Percentiles rank a stretch among this genome's conserved stretches.
phyloP scores from a whole-genome alignment of 2,329 filamentous ascomycete species.

The Arachnopeziza araneosa region DNA sequence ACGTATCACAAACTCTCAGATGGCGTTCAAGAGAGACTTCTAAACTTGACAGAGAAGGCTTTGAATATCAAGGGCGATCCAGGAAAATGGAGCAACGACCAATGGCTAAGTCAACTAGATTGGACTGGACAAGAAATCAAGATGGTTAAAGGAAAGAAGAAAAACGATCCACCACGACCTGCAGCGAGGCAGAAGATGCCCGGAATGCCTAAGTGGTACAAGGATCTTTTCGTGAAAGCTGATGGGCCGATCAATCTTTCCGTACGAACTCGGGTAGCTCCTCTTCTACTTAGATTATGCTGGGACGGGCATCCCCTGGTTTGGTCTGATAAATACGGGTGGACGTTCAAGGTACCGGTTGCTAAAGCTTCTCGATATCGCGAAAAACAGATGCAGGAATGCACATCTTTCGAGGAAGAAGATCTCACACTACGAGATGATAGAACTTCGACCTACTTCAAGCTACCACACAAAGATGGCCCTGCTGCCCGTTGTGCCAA shows the following conservation, averaged over 20 bases:
- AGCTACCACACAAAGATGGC: conserved; percentile 93
- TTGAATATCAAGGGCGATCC: conserved; percentile 65
- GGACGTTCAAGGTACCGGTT: conserved; percentile 77
- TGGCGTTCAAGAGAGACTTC: conserved; percentile 70
- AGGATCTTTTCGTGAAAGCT: conserved; percentile 71
- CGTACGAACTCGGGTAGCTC: conserved; percentile 82
- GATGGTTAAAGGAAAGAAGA: conserved; percentile 89
- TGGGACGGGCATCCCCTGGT: conserved; percentile 89
- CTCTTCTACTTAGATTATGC: conserved; percentile 72
- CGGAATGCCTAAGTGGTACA: conserved; percentile 95
- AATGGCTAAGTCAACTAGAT: conserved; percentile 90
- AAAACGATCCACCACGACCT: conserved; percentile 70
- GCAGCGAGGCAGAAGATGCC: conserved; percentile 85
- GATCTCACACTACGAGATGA: conserved; percentile 63
- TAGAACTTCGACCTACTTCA: conserved; percentile 66
- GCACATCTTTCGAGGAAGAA: conserved; percentile 72
- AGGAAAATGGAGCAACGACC: conserved; percentile 68
- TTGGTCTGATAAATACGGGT: conserved; percentile 91
- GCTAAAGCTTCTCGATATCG: conserved; percentile 59
- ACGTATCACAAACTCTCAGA: conserved; percentile 74
- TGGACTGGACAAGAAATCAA: conserved; percentile 91
- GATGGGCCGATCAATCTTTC: conserved; percentile 68
- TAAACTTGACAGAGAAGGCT: conserved; percentile 71
- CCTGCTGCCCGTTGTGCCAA: conserved; percentile 77
- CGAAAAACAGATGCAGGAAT: conserved; percentile 65